Evolutionary conservation across 2,329 filamentous ascomycete species (phyloP).

Genomic region (Alternaria sp.): DNA sequence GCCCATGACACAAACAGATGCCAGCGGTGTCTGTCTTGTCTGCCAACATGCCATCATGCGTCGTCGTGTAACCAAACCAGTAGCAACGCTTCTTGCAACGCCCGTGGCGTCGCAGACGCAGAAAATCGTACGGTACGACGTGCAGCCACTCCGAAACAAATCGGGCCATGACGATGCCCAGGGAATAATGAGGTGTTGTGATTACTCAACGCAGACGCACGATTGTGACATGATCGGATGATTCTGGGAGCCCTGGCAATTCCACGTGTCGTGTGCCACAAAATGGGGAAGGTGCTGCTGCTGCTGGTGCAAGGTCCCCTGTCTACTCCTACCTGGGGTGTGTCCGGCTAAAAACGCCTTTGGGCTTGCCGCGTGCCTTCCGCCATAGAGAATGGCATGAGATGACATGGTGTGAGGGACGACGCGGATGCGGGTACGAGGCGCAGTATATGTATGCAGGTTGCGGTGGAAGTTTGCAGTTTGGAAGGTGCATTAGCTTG

Average conservation of each 20-base stretch:
- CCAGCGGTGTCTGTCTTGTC: neutral
- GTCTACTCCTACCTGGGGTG: neutral
- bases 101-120: neutral
- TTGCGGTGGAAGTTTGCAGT: neutral
- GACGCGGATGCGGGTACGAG: neutral
- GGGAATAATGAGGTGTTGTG: neutral
- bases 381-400: neutral
- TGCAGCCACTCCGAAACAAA: neutral
- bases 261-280: neutral
- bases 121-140: neutral
- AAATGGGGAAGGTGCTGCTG: neutral
- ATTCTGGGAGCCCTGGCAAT: neutral
- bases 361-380: neutral
- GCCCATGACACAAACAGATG: neutral
- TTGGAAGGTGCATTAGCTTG: neutral
- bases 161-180: neutral
- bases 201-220: neutral
- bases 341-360: neutral
- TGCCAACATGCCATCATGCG: neutral
- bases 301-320: neutral
- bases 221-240: neutral
- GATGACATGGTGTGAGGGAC: neutral
- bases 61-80: neutral
- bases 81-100: neutral
- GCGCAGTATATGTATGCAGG: neutral